Percentiles rank a stretch among this genome's conserved stretches.
These are phyloP conservation scores for Fusarium domesticum DNA, from an alignment of 2,329 filamentous ascomycete genomes.

Conservation along the genomic window DNA sequence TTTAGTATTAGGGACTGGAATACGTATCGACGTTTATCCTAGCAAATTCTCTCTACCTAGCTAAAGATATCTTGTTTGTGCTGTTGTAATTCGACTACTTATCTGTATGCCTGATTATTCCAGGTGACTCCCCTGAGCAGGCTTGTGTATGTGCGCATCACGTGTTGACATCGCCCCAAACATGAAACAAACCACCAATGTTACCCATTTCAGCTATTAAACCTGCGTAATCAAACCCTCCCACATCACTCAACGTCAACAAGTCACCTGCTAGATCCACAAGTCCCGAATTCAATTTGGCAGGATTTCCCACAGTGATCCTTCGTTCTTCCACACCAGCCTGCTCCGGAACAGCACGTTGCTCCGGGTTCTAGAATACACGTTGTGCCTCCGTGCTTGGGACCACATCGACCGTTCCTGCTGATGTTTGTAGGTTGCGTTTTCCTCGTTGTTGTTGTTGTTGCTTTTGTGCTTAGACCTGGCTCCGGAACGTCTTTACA, in stretches of 20 bases:
- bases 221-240: neutral
- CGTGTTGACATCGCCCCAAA: too few relatives aligned
- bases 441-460: neutral
- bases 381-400: constrained; percentile 20
- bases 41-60: too few relatives aligned
- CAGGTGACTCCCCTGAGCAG: too few relatives aligned
- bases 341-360: constrained; percentile 30
- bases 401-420: constrained; percentile 30
- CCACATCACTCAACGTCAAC: neutral
- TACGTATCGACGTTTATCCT: too few relatives aligned
- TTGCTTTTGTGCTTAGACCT: constrained; percentile 3
- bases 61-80: too few relatives aligned
- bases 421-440: constrained; percentile 8
- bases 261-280: constrained; percentile 8
- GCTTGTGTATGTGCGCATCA: too few relatives aligned
- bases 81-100: too few relatives aligned
- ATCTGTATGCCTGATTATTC: too few relatives aligned
- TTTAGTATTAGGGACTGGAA: too few relatives aligned
- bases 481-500: constrained; percentile 22
- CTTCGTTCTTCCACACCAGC: constrained; percentile 39
- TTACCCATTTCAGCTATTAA: neutral
- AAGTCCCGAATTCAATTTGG: constrained; percentile 34
- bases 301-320: constrained; percentile 41
- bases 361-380: constrained; percentile 25
- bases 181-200: too few relatives aligned